Base-by-base conservation (phyloP, 2,329 filamentous ascomycete species). In the Aspergillus chevalieri region DNA sequence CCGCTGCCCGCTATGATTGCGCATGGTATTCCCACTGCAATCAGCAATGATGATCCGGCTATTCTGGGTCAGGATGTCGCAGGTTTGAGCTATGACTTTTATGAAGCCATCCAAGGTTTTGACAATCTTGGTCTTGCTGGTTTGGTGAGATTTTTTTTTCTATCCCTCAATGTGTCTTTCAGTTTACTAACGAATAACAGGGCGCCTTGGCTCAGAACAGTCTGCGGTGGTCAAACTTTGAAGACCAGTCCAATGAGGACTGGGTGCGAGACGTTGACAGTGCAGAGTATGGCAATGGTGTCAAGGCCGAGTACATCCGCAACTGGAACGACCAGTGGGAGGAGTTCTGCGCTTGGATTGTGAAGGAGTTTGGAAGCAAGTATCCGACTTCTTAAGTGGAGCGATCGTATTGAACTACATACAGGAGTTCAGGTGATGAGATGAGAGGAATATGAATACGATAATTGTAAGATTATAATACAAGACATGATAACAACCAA, bases 41-140 rank as follows among this genome's bases (percentile, higher is more conserved):
- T 96, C 8, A 89, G 85, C 71, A 95, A 95, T 64, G 91, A 95
- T 64, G 90, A 95, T 65, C 90, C 90, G 1, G 87, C 87, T 1
- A 89, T 95, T 63, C 76, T 95, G 3, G 90, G 90, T 6, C 89
- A 94, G 62, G 86, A 87, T 49, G 82, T 79, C 2, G 84, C 82
- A 7, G 89, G 89, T 24, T 84, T 92, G 78, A 91, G 86, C 7
- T 89, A 95, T 69, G 89, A 95, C 70, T 95, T 94, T 69, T 95
- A 89, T 87, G 89, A 94, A 69, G 86, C 87, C 2, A 74, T 95
- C 17, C 89, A 95, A 68, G 90, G 86, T 0, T 95, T 89, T 83
- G 87, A 94, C 50, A 95, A 93, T 62, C 78, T 95, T 3, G 91
- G 90, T 0, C 77, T 95, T 1, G 89, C 87, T n/a, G 91, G 90